phyloP scores from a whole-genome alignment of 2,329 filamentous ascomycete species.

The Venturiaceae sp. region DNA sequence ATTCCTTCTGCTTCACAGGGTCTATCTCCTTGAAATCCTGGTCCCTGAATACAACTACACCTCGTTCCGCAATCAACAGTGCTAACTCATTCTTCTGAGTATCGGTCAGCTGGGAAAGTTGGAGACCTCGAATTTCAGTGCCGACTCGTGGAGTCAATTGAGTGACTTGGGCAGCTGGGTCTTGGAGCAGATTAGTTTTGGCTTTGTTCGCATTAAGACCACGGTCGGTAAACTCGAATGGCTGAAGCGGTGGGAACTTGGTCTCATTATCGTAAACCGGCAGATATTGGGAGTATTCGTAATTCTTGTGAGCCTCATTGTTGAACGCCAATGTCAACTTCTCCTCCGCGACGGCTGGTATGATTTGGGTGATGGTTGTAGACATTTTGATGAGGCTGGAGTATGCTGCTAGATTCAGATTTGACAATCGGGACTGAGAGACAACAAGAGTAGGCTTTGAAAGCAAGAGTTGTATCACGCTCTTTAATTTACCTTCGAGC shows the following conservation, averaged over 20 bases:
- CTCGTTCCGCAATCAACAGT: constrained; percentile 52
- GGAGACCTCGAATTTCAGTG: constrained; percentile 54
- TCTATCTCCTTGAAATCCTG: constrained; percentile 39
- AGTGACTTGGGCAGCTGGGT: constrained; percentile 6
- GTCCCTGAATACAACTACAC: constrained; percentile 56
- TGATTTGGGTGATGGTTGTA: constrained; percentile 12
- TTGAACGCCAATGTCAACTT: constrained; percentile 16
- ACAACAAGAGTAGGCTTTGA: too few relatives aligned
- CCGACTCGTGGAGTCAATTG: constrained; percentile 45
- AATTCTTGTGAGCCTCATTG: constrained; percentile 19
- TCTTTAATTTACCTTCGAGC: too few relatives aligned
- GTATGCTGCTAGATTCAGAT: too few relatives aligned
- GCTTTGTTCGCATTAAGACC: constrained; percentile 31
- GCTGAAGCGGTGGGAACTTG: constrained; percentile 27
- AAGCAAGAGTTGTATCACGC: too few relatives aligned
- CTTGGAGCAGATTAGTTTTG: constrained; percentile 31
- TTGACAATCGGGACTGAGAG: too few relatives aligned
- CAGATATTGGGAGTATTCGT: constrained; percentile 24
- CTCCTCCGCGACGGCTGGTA: constrained; percentile 12
- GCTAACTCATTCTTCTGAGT: constrained; percentile 53
- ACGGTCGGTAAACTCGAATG: constrained; percentile 31
- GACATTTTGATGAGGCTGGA: too few relatives aligned
- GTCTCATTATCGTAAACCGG: constrained; percentile 27
- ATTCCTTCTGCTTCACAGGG: constrained; percentile 52
- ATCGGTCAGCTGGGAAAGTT: constrained; percentile 50